These are phyloP conservation scores for Mycena sanguinolenta DNA, from an alignment of 768 basidiomycete species.

Conservation along the genomic window DNA sequence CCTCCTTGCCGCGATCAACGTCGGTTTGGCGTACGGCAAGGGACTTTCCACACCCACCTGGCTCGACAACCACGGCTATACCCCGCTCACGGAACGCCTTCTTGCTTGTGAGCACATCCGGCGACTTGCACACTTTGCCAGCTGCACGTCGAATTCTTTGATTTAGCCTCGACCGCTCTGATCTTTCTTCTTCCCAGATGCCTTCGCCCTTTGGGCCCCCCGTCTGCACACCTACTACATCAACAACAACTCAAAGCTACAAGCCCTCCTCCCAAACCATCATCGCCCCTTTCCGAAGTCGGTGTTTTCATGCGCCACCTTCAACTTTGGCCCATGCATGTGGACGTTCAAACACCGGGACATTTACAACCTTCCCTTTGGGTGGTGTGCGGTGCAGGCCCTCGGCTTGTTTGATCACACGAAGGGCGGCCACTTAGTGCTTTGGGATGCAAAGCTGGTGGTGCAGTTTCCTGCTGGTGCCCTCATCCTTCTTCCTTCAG, in stretches of 20 bases:
- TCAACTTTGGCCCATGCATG: background rate
- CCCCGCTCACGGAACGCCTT: background rate
- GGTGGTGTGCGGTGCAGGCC: background rate
- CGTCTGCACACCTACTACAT: background rate
- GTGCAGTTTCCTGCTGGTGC: background rate
- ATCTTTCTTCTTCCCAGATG: background rate
- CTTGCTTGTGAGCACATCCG: background rate
- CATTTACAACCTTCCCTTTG: too few relatives aligned
- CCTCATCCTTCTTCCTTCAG: background rate
- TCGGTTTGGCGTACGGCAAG: background rate
- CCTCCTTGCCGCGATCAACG: constrained; percentile 1
- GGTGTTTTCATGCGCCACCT: background rate
- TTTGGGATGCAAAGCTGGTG: background rate
- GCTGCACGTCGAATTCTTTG: background rate
- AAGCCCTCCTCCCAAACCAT: background rate
- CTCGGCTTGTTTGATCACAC: background rate
- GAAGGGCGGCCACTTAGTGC: background rate
- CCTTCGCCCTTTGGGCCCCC: background rate
- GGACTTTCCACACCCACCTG: background rate
- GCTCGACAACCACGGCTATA: background rate
- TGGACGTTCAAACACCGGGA: constrained; percentile 1
- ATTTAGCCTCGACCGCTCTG: background rate
- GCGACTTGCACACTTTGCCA: background rate
- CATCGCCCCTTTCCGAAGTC: background rate
- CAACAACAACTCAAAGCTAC: background rate